A percentile compares a stretch with the other conserved stretches of the same genome.
Evolutionary conservation across 1,284 basidiomycete species (phyloP).

Genomic region (Puccinia novopanici): DNA sequence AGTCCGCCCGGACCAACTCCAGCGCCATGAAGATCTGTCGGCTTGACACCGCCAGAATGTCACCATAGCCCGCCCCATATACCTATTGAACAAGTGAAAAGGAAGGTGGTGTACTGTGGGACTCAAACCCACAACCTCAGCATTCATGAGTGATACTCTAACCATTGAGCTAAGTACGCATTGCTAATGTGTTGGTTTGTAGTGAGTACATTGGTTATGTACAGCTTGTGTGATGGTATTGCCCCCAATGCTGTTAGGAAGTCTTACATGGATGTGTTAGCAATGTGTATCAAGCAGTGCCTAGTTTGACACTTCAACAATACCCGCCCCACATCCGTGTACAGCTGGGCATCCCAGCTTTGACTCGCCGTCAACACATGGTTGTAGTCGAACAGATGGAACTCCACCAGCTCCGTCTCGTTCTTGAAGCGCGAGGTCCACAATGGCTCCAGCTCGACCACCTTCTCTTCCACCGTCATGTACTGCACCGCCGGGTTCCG

Average conservation of each 20-base stretch:
- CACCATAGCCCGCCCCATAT: conserved; percentile 65
- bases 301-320: too few relatives aligned
- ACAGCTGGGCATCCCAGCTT: conserved; percentile 65
- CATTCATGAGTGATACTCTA: too few relatives aligned
- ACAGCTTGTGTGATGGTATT: too few relatives aligned
- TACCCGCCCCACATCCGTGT: conserved; percentile 63
- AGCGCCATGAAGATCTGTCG: conserved; percentile 67
- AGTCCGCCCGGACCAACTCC: conserved; percentile 58
- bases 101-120: too few relatives aligned
- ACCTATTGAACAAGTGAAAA: conserved; percentile 52
- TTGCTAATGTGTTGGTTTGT: too few relatives aligned
- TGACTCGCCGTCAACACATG: conserved; percentile 64
- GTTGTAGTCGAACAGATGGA: conserved; percentile 65
- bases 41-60: conserved; percentile 66
- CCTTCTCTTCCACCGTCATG: conserved; percentile 62
- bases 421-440: conserved; percentile 49
- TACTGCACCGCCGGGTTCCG: conserved; percentile 68
- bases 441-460: too few relatives aligned
- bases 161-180: too few relatives aligned
- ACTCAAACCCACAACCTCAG: too few relatives aligned
- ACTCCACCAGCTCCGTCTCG: conserved; percentile 62
- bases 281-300: too few relatives aligned
- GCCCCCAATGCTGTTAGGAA: too few relatives aligned
- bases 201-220: too few relatives aligned
- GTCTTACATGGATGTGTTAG: too few relatives aligned